Evolutionary conservation across 305 asterid genomes (phyloP), one percentile per base, ranked within the genome.

Genomic region (Nicotiana rustica): DNA sequence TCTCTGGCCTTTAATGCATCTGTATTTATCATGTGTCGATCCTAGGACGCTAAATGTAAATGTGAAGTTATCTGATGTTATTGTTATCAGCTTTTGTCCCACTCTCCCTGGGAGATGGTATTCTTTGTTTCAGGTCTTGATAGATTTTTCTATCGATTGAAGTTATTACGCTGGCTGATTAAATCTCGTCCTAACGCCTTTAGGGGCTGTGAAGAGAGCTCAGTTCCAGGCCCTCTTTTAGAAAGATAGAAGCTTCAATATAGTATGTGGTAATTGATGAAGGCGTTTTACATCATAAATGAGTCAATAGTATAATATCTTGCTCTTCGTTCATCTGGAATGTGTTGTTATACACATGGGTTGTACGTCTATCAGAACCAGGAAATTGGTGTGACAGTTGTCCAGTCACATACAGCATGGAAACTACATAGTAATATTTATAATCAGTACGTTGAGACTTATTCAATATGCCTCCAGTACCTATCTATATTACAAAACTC

Each of bases 361-460:
- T 71, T 71, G 36, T 47, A 47, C 7, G 2, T 47, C 41, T 25
- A 2, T 6, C 78, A 71, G 25, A 13, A 73, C 14, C 62, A 73
- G 79, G 61, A 21, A 47, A 47, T 59, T 21, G 62, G 79, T 6
- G 1, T 0, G 56, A 78, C 69, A 78, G 69, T 78, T 61, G 82
- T 61, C 25, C 36, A 36, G 21, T 59, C 41, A 47, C 62, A 73
- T 21, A 49, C 61, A 71, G 25, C 56, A 57, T 78, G 82, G 36
- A 18, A 38, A 29, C 8, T 38, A 6, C 21, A 18, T 29, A 38
- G 17, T 31, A 31, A 17, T 33, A 57, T 13, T 12, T 56, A 31
- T 77, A 57, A 55, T 21, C 18, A 35, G 21, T 18, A 31, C 35
- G 36, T 33, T 60, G 36, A 10, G 82, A 19, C 52, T 64, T 21